Evolutionary conservation across 2,329 filamentous ascomycete genomes (phyloP), one percentile per base, ranked within the genome.

Genomic region (Talaromyces sp.): DNA sequence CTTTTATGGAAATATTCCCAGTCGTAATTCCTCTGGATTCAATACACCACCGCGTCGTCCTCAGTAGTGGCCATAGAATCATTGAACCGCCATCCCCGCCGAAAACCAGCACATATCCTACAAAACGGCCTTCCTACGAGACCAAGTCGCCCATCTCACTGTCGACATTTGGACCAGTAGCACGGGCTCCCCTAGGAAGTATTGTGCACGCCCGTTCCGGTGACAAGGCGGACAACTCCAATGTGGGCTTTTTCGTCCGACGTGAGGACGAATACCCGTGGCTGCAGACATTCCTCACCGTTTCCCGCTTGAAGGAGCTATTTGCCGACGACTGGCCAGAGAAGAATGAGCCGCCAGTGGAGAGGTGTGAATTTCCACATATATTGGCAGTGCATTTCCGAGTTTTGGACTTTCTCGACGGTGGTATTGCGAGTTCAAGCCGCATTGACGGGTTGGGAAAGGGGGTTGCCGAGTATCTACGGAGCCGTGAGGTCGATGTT

Each of bases 1-100:
- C 74, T 0, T 80, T 79, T 52, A 78, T 79, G 75, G 77, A 79
- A 62, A 75, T 78, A 53, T 80, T 79, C 59, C 77, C 77, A 0
- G 72, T 70, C 0, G 27, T 73, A 0, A 73, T 79, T 14, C 59
- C 66, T 8, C 44, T 65, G 9, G 57, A 57, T 18, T 27, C 31
- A 2, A 58, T 69, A 28, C 33, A 66, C n/a, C 66, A 68, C 53
- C 57, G 59, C 23, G 59, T 64, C 16, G 36, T 16, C 5, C 44
- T 50, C n/a, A 27, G n/a, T 27, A 16, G 10, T 5, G 18, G 18
- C 16, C 34, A 36, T 9, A 50, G 7, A 12, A 50, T 27, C n/a
- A 50, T 44, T 23, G 18, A 34, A 34, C 59, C 63, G 47, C 31
- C 12, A 14, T 27, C 44, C 31, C 64, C 64, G 4, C 44, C 40